phyloP scores from a whole-genome alignment of 305 asterid genomes.

The Ruellia speciosa region DNA sequence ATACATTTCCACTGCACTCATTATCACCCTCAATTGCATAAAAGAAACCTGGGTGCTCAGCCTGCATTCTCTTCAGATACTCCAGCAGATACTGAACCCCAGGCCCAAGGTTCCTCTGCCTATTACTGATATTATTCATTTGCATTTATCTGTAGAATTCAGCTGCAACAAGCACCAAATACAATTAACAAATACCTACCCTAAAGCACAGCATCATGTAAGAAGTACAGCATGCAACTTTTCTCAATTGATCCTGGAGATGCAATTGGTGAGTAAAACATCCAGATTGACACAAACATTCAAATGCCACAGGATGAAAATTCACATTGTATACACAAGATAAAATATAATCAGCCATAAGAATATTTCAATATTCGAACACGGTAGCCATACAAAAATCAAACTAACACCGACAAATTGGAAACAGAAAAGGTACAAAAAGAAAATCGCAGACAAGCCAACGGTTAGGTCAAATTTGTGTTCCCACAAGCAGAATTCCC shows the following conservation, averaged over 20 bases:
- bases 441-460: too few relatives aligned
- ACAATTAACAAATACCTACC: not conserved
- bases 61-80: slow-evolving; percentile 57
- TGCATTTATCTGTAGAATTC: slow-evolving; percentile 6
- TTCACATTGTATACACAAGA: too few relatives aligned
- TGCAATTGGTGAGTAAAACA: not conserved
- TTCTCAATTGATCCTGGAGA: not conserved
- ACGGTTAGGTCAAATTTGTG: too few relatives aligned
- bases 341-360: too few relatives aligned
- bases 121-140: slow-evolving; percentile 28
- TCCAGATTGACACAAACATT: too few relatives aligned
- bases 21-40: slow-evolving; percentile 55
- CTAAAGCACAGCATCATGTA: not conserved
- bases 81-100: slow-evolving; percentile 58
- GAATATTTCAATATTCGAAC: too few relatives aligned
- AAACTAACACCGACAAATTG: too few relatives aligned
- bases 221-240: not conserved
- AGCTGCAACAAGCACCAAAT: not conserved
- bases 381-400: too few relatives aligned
- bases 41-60: slow-evolving; percentile 59
- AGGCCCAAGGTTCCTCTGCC: slow-evolving; percentile 51
- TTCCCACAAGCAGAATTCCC: too few relatives aligned
- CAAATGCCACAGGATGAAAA: not conserved
- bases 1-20: slow-evolving; percentile 53
- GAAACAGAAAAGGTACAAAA: too few relatives aligned